Percentiles rank a stretch among this genome's conserved stretches.
Evolutionary conservation across 1,284 basidiomycete species (phyloP).

Genomic region (Leccinum subfulvum): DNA sequence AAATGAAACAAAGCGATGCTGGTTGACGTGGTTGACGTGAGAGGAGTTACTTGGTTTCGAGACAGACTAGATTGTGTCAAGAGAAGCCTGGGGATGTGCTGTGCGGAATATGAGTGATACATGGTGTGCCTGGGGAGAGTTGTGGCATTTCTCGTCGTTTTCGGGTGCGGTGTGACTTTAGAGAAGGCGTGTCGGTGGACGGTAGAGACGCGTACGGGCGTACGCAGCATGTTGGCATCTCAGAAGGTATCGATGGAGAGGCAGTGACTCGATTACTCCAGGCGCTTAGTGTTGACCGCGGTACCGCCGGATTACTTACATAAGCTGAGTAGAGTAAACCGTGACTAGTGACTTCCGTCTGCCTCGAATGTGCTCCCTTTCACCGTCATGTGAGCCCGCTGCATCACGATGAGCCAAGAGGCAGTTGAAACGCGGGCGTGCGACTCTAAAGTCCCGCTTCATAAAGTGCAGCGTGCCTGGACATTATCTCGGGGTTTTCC

Average conservation of each 20-base stretch:
- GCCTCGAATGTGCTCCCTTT: not conserved
- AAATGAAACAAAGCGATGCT: slow-evolving; percentile 40
- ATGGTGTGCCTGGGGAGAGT: slow-evolving; percentile 2
- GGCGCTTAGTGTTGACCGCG: slow-evolving; percentile 4
- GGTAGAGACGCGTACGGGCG: slow-evolving; percentile 10
- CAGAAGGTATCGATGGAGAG: slow-evolving; percentile 1
- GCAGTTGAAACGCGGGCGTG: not conserved
- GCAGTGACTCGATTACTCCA: not conserved
- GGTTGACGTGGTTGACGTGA: not conserved
- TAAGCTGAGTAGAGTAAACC: not conserved
- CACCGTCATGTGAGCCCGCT: not conserved
- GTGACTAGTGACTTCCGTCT: no score
- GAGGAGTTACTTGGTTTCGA: slow-evolving; percentile 4
- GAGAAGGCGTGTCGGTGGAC: slow-evolving; percentile 1
- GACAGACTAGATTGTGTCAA: slow-evolving; percentile 5
- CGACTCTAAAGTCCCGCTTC: not conserved
- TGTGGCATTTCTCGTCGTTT: not conserved
- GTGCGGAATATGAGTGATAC: slow-evolving; percentile 1
- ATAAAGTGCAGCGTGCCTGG: not conserved
- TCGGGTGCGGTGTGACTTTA: not conserved
- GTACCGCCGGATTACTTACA: slow-evolving; percentile 2
- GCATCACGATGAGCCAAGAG: no score
- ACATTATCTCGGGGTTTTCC: not conserved
- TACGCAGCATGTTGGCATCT: slow-evolving; percentile 31
- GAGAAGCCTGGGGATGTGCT: slow-evolving; percentile 4